A percentile compares a stretch with the other conserved stretches of the same genome.
These are phyloP conservation scores for Jaapia argillacea DNA, from an alignment of 768 basidiomycete species.

Conservation along the genomic window DNA sequence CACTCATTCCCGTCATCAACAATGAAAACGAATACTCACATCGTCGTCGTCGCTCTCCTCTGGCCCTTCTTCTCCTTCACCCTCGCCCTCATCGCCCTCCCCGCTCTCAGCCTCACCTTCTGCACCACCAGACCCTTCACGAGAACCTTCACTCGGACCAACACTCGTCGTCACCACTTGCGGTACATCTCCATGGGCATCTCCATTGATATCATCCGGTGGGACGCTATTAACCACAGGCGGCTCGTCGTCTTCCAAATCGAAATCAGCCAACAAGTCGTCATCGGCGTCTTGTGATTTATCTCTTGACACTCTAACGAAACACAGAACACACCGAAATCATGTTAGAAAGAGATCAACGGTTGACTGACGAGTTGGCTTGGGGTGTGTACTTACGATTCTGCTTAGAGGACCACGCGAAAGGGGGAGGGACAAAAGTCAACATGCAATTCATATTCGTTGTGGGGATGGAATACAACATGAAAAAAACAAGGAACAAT, in stretches of 20 bases:
- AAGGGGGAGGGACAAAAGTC: background rate
- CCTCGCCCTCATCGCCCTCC: constrained; percentile 10
- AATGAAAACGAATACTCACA: constrained; percentile 16
- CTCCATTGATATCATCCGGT: background rate
- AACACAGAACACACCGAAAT: no score
- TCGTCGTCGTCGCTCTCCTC: constrained; percentile 32
- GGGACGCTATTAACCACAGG: background rate
- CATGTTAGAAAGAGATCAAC: no score
- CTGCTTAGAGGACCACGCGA: no score
- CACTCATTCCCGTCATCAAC: constrained; percentile 3
- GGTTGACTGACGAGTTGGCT: no score
- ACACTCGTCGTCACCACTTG: background rate
- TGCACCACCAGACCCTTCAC: background rate
- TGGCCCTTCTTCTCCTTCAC: constrained; percentile 29
- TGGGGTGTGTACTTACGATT: no score
- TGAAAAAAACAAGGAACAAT: background rate
- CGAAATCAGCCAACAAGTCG: no score
- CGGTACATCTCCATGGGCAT: background rate
- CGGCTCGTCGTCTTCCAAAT: no score
- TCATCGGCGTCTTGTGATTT: no score
- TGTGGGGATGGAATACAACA: background rate
- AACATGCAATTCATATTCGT: no score
- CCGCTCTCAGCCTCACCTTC: background rate
- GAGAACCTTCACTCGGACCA: background rate
- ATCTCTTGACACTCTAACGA: no score